Evolutionary conservation across 306 rosid species (phyloP).

Genomic region (Mimosa pudica): DNA sequence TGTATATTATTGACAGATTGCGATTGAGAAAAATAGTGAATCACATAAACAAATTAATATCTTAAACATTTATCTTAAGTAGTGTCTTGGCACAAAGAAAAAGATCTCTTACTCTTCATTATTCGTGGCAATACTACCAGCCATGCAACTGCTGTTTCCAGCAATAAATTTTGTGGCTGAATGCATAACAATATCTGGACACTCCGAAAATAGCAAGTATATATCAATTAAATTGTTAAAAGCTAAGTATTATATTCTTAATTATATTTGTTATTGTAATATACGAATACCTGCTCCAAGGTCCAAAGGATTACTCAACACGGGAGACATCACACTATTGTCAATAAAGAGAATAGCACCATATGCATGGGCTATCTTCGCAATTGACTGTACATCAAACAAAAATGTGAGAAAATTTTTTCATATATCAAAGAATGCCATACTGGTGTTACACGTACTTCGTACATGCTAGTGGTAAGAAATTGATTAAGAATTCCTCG

Average conservation of each 20-base stretch:
- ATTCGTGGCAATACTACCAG: conserved; percentile 60
- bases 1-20: too few relatives aligned
- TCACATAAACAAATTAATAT: too few relatives aligned
- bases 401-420: not conserved
- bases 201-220: not conserved
- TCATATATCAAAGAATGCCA: not conserved
- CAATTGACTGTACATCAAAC: conserved; percentile 59
- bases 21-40: too few relatives aligned
- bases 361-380: conserved; percentile 71
- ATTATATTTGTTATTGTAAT: not conserved
- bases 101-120: conserved; percentile 48
- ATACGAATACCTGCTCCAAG: not conserved
- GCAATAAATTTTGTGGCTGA: not conserved
- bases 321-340: conserved; percentile 93
- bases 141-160: conserved; percentile 48
- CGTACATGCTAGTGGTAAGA: not conserved
- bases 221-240: too few relatives aligned
- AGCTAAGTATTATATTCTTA: too few relatives aligned
- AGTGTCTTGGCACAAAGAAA: conserved; percentile 8
- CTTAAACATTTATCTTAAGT: not conserved
- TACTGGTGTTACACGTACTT: not conserved
- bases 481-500: too few relatives aligned
- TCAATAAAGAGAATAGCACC: conserved; percentile 81
- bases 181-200: not conserved
- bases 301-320: conserved; percentile 61